Conservation (phyloP, 2,329 filamentous ascomycete genomes). For the Podosphaera xanthii region DNA sequence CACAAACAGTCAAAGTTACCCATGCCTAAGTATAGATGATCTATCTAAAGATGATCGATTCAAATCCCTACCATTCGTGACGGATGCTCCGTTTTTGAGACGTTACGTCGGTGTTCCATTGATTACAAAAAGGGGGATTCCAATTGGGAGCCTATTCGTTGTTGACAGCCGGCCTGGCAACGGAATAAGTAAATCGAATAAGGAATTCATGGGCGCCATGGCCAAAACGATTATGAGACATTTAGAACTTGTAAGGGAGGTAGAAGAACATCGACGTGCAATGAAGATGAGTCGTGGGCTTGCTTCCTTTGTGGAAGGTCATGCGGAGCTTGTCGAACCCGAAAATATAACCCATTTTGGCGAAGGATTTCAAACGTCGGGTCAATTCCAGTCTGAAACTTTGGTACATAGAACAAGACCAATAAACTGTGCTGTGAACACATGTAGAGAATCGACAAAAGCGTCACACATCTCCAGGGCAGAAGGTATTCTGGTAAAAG, state of each 20-base stretch:
- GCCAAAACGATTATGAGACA: conserved; percentile 34
- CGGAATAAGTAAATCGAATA: conserved; percentile 25
- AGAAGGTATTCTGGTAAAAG: too few relatives aligned
- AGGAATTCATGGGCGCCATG: conserved; percentile 34
- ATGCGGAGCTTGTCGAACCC: conserved; percentile 12
- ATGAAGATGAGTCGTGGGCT: conserved; percentile 32
- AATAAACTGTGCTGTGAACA: conserved; percentile 4
- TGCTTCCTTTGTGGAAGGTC: conserved; percentile 29
- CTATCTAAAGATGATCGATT: conserved; percentile 13
- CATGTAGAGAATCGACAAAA: too few relatives aligned
- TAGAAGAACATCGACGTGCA: conserved; percentile 28
- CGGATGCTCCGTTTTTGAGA: conserved; percentile 9
- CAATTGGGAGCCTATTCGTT: conserved; percentile 37
- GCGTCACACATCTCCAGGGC: too few relatives aligned
- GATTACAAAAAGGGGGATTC: conserved; percentile 15
- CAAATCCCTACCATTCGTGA: conserved; percentile 13
- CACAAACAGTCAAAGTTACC: conserved; percentile 8
- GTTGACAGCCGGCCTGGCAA: conserved; percentile 30
- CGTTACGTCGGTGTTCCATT: conserved; percentile 16
- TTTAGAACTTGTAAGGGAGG: conserved; percentile 31
- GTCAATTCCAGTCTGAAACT: conserved; percentile 12
- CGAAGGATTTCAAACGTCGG: conserved; percentile 12
- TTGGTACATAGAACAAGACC: conserved; percentile 6
- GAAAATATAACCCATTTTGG: conserved; percentile 11
- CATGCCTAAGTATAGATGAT: conserved; percentile 15